Conservation (phyloP, 2,329 filamentous ascomycete genomes). For the Alternaria arborescens region DNA sequence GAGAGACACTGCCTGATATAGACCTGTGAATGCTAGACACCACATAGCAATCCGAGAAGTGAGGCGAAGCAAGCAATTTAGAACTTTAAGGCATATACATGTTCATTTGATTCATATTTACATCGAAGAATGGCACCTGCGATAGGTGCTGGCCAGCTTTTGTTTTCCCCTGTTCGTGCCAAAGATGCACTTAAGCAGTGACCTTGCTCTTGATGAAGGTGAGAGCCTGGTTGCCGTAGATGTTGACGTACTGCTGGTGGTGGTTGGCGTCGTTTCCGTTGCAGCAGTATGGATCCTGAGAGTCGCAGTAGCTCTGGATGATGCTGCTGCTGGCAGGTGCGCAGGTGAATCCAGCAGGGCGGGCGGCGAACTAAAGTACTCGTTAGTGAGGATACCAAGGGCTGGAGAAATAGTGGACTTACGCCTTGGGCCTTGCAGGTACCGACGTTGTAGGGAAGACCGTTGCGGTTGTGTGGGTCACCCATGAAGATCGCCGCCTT, state of each 20-base stretch:
- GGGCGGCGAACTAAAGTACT: conserved; percentile 64
- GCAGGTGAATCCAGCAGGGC: conserved; percentile 66
- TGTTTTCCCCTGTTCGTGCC: background rate
- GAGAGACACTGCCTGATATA: background rate
- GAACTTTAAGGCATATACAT: background rate
- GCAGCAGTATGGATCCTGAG: conserved; percentile 71
- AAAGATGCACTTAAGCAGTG: conserved; percentile 36
- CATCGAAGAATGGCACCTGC: background rate
- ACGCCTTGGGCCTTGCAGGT: conserved; percentile 68
- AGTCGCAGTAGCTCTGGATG: conserved; percentile 72
- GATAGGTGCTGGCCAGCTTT: background rate
- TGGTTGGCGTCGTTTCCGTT: conserved; percentile 67
- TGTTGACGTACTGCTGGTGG: conserved; percentile 69
- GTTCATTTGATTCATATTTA: conserved; percentile 10
- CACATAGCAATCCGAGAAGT: background rate
- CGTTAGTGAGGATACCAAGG: conserved; percentile 4
- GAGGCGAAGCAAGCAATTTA: background rate
- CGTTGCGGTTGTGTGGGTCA: conserved; percentile 65
- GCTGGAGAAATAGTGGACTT: conserved; percentile 45
- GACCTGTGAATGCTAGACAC: background rate
- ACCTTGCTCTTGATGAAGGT: conserved; percentile 67
- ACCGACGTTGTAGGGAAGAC: conserved; percentile 68
- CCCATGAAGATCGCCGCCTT: conserved; percentile 73
- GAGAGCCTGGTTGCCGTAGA: conserved; percentile 68
- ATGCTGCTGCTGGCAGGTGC: conserved; percentile 60